A percentile compares a stretch with the other conserved stretches of the same genome.
phyloP scores from a whole-genome alignment of 306 rosid genomes.

The Neltuma alba region DNA sequence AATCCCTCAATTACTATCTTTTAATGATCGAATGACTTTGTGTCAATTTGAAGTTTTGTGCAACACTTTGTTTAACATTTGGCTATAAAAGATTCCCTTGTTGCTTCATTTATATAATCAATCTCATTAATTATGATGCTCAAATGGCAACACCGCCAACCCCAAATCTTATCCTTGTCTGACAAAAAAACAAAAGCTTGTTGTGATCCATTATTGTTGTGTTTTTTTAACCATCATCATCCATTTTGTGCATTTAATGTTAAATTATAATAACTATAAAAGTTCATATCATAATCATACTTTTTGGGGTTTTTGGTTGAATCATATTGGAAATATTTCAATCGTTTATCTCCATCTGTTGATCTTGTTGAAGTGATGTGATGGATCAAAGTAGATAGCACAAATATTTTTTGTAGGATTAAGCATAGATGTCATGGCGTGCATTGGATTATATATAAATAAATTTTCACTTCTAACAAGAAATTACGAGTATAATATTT shows the following conservation, averaged over 20 bases:
- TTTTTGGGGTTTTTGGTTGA: background rate
- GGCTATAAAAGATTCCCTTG: constrained; percentile 48
- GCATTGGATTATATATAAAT: too few species aligned
- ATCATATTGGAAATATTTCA: too few species aligned
- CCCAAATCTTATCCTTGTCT: constrained; percentile 31
- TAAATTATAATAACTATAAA: background rate
- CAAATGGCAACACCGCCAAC: constrained; percentile 39
- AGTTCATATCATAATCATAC: background rate
- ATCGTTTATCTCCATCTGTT: too few species aligned
- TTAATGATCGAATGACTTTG: too few species aligned
- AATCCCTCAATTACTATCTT: too few species aligned
- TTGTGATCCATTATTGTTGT: background rate
- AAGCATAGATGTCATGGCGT: too few species aligned
- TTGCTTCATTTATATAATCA: background rate
- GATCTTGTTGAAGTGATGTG: too few species aligned
- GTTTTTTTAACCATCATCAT: constrained; percentile 4
- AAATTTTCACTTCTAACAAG: too few species aligned
- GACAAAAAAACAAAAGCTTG: background rate
- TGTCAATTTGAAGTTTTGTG: background rate
- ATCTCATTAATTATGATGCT: constrained; percentile 24
- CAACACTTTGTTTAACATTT: constrained; percentile 28
- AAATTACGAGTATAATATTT: too few species aligned
- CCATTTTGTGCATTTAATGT: constrained; percentile 23
- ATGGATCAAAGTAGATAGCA: too few species aligned
- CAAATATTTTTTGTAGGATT: too few species aligned